Percentiles rank a stretch among this genome's conserved stretches.
Evolutionary conservation across 2,329 filamentous ascomycete genomes (phyloP).

Genomic region (Aspergillus hortae): DNA sequence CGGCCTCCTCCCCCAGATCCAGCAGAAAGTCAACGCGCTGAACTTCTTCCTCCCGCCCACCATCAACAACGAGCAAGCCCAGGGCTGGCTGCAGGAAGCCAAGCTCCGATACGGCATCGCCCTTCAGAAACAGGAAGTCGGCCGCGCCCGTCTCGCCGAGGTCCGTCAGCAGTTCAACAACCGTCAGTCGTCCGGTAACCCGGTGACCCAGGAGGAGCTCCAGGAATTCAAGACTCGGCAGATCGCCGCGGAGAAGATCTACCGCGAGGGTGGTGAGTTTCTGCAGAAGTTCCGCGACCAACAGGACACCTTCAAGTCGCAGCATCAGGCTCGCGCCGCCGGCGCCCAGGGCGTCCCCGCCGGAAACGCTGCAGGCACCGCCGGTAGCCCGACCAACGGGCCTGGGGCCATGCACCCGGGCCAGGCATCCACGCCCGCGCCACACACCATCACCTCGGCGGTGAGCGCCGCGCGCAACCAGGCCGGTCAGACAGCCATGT

Average conservation of each 20-base stretch:
- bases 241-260: constrained; percentile 37
- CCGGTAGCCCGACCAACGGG: constrained; percentile 21
- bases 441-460: constrained; percentile 48
- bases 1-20: constrained; percentile 44
- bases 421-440: constrained; percentile 35
- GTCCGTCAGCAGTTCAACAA: constrained; percentile 37
- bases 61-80: constrained; percentile 41
- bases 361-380: constrained; percentile 13
- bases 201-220: constrained; percentile 39
- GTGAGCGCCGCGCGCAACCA: constrained; percentile 44
- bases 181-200: constrained; percentile 36
- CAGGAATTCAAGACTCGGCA: constrained; percentile 43
- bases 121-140: constrained; percentile 47
- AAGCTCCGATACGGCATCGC: constrained; percentile 46
- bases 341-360: constrained; percentile 9
- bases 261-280: constrained; percentile 44
- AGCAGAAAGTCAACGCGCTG: constrained; percentile 43
- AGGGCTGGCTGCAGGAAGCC: constrained; percentile 46
- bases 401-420: constrained; percentile 29
- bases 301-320: constrained; percentile 42
- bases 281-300: constrained; percentile 48
- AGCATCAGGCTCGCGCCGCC: constrained; percentile 25
- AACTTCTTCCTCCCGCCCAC: constrained; percentile 45
- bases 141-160: constrained; percentile 41
- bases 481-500: constrained; percentile 35